A percentile compares a stretch with the other conserved stretches of the same genome.
Evolutionary conservation across 768 basidiomycete species (phyloP).

Genomic region (Lactifluus volemus): DNA sequence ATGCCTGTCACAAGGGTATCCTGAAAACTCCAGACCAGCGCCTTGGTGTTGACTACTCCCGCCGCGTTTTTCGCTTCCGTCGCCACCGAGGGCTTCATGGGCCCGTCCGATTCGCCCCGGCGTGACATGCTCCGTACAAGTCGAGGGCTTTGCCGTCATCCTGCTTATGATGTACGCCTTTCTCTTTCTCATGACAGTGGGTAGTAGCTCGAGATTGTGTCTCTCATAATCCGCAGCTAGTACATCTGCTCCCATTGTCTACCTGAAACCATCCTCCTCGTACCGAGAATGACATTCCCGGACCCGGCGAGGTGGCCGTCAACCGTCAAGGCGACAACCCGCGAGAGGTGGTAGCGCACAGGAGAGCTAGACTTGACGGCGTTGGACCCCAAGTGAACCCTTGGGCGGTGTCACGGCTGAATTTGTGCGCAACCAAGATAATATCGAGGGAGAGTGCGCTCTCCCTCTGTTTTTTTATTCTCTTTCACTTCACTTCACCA

Average conservation of each 20-base stretch:
- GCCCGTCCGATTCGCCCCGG: constrained; percentile 38
- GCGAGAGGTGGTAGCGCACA: constrained; percentile 15
- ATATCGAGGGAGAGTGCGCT: constrained; percentile 46
- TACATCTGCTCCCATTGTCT: constrained; percentile 58
- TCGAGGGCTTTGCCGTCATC: constrained; percentile 59
- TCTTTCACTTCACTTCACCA: neutral
- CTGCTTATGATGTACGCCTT: constrained; percentile 47
- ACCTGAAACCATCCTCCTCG: constrained; percentile 64
- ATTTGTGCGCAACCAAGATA: constrained; percentile 34
- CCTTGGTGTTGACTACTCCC: constrained; percentile 54
- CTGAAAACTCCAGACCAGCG: constrained; percentile 29
- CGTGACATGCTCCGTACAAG: constrained; percentile 50
- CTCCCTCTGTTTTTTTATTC: neutral
- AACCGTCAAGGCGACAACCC: constrained; percentile 25
- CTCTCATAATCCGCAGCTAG: constrained; percentile 31
- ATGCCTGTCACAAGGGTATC: neutral
- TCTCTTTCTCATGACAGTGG: neutral
- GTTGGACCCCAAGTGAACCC: constrained; percentile 53
- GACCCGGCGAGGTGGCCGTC: neutral
- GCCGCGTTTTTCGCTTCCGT: constrained; percentile 61
- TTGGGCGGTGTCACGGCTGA: constrained; percentile 62
- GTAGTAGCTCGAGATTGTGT: neutral
- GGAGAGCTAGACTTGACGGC: constrained; percentile 35
- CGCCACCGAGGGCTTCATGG: constrained; percentile 10
- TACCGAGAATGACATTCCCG: constrained; percentile 38